These are phyloP conservation scores for Ulota crispa DNA, from an alignment of 225 moss, liverwort and hornwort species.

Conservation along the genomic window DNA sequence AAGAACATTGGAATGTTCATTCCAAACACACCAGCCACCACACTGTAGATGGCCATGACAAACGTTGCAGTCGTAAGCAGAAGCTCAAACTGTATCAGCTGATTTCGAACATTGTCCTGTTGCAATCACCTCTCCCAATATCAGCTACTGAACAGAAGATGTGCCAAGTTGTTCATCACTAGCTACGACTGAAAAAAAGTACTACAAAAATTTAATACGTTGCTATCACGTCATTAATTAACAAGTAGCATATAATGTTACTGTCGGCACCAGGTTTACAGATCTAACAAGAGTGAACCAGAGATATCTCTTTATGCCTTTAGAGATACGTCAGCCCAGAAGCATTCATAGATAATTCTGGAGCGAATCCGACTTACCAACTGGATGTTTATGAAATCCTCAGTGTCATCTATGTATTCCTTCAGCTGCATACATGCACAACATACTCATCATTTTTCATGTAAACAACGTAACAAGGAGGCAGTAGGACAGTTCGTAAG, in stretches of 20 bases:
- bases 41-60: slow-evolving; percentile 82
- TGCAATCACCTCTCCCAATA: slow-evolving; percentile 8
- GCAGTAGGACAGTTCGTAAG: not conserved
- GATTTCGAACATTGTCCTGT: slow-evolving; percentile 97
- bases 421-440: slow-evolving; percentile 66
- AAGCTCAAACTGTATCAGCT: slow-evolving; percentile 96
- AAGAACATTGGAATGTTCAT: slow-evolving; percentile 90
- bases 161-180: not conserved
- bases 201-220: not conserved
- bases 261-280: not conserved
- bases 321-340: not conserved
- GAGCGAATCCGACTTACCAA: slow-evolving; percentile 49
- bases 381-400: slow-evolving; percentile 98
- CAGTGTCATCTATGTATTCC: slow-evolving; percentile 95
- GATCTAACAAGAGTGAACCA: not conserved
- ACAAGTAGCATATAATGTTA: not conserved
- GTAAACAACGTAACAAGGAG: slow-evolving; percentile 10
- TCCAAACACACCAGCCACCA: slow-evolving; percentile 95
- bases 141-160: slow-evolving; percentile 17
- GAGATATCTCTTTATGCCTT: not conserved
- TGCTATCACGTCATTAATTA: not conserved
- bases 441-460: slow-evolving; percentile 22
- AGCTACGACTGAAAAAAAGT: not conserved
- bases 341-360: not conserved
- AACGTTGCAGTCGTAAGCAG: slow-evolving; percentile 96